Conservation (phyloP, 75 land plant genomes). For the Pinus albicaulis region DNA sequence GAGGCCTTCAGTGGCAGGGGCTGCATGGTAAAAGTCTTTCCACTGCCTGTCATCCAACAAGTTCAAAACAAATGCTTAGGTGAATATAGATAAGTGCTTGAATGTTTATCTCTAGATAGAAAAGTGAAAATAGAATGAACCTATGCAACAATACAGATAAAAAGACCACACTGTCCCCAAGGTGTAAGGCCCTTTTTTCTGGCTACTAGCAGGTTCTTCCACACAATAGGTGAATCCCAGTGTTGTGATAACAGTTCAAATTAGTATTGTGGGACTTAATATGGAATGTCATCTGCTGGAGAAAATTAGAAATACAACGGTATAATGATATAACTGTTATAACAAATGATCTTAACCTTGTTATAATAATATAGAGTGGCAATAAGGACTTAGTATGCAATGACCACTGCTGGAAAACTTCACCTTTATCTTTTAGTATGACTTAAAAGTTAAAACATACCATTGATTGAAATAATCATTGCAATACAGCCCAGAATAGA, state of each 20-base stretch:
- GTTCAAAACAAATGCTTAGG: neutral
- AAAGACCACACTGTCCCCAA: too few species aligned
- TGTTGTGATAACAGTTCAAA: slow-evolving; percentile 1
- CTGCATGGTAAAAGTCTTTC: slow-evolving; percentile 98
- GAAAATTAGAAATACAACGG: neutral
- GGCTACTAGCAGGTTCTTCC: neutral
- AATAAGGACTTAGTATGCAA: too few species aligned
- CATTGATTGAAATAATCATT: too few species aligned
- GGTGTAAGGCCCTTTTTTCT: too few species aligned
- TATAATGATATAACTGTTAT: neutral
- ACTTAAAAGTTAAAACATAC: too few species aligned
- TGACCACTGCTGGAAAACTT: too few species aligned
- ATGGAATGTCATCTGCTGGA: neutral
- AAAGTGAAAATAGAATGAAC: too few species aligned
- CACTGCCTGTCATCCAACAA: slow-evolving; percentile 68
- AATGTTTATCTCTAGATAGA: too few species aligned
- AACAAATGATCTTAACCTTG: neutral
- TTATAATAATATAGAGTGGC: too few species aligned
- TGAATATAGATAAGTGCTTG: neutral
- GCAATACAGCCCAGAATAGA: neutral
- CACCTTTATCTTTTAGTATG: too few species aligned
- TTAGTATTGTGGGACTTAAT: neutral
- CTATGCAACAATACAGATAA: too few species aligned
- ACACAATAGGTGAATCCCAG: neutral
- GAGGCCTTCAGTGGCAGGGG: slow-evolving; percentile 93